Evolutionary conservation across 306 rosid genomes (phyloP).

Genomic region (Trifolium subterraneum): DNA sequence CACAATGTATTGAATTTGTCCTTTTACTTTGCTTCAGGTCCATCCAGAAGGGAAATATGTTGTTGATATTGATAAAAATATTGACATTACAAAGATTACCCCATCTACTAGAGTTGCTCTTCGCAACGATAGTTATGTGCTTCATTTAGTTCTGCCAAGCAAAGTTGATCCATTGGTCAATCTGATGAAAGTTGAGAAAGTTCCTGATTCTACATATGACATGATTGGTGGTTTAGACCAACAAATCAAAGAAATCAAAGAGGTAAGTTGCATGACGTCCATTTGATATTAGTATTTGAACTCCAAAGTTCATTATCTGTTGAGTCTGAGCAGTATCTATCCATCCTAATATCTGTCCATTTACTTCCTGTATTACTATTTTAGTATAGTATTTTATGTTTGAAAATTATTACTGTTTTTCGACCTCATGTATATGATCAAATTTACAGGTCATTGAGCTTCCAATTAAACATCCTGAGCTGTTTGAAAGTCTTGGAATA

Average conservation of each 20-base stretch:
- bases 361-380: slow-evolving; percentile 13
- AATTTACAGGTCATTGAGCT: slow-evolving; percentile 88
- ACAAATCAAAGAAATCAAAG: slow-evolving; percentile 98
- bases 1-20: slow-evolving; percentile 17
- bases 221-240: slow-evolving; percentile 99
- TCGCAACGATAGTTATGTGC: slow-evolving; percentile 98
- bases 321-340: not conserved
- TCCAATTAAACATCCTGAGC: slow-evolving; percentile 97
- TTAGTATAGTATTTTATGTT: not conserved
- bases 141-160: slow-evolving; percentile 93
- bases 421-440: slow-evolving; percentile 24
- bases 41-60: slow-evolving; percentile 99
- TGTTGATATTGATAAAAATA: slow-evolving; percentile 92
- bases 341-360: not conserved
- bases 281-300: slow-evolving; percentile 28
- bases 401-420: slow-evolving; percentile 6
- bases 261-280: slow-evolving; percentile 52
- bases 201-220: slow-evolving; percentile 99
- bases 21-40: slow-evolving; percentile 56
- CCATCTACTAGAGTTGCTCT: slow-evolving; percentile 99
- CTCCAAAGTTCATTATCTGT: slow-evolving; percentile 3
- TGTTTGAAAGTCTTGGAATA: slow-evolving; percentile 99
- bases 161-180: slow-evolving; percentile 98
- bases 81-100: slow-evolving; percentile 94
- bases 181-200: slow-evolving; percentile 99